These are phyloP conservation scores for Candida berthetii DNA, from an alignment of 805 yeast genomes.

Conservation along the genomic window DNA sequence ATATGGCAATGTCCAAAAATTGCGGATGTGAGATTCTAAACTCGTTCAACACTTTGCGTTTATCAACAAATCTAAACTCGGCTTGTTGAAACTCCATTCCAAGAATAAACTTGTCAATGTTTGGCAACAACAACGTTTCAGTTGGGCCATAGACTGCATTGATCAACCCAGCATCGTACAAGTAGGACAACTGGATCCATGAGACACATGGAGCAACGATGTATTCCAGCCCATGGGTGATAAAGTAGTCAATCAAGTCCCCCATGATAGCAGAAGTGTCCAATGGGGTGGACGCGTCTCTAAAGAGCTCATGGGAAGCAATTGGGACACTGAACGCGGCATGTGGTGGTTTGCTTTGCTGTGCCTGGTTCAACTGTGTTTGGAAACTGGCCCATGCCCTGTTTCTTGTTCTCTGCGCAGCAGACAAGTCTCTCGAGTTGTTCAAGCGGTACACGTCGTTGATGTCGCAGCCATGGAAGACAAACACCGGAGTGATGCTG, in stretches of 20 bases:
- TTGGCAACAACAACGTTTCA: constrained; percentile 58
- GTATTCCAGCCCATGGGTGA: constrained; percentile 51
- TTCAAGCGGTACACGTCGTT: constrained; percentile 27
- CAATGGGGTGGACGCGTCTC: constrained; percentile 42
- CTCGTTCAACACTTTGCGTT: constrained; percentile 49
- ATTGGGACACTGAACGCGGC: constrained; percentile 16
- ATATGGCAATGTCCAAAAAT: constrained; percentile 68
- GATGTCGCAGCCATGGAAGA: constrained; percentile 61
- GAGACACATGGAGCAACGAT: constrained; percentile 80
- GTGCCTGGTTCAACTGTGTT: constrained; percentile 11
- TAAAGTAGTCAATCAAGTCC: constrained; percentile 53
- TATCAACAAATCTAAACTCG: constrained; percentile 65
- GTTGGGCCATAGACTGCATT: constrained; percentile 83
- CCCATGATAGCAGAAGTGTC: constrained; percentile 43
- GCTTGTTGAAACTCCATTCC: constrained; percentile 61
- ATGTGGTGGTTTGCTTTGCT: constrained; percentile 1
- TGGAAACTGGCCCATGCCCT: constrained; percentile 36
- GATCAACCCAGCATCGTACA: constrained; percentile 48
- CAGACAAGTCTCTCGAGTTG: constrained; percentile 26
- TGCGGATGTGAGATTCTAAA: constrained; percentile 57
- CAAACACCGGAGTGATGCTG: constrained; percentile 73
- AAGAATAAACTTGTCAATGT: constrained; percentile 65
- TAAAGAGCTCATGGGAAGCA: constrained; percentile 39
- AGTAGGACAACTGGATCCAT: constrained; percentile 72
- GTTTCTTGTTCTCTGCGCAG: constrained; percentile 32